Evolutionary conservation across 768 basidiomycete species (phyloP), one percentile per base, ranked within the genome.

Genomic region (Piloderma croceum): DNA sequence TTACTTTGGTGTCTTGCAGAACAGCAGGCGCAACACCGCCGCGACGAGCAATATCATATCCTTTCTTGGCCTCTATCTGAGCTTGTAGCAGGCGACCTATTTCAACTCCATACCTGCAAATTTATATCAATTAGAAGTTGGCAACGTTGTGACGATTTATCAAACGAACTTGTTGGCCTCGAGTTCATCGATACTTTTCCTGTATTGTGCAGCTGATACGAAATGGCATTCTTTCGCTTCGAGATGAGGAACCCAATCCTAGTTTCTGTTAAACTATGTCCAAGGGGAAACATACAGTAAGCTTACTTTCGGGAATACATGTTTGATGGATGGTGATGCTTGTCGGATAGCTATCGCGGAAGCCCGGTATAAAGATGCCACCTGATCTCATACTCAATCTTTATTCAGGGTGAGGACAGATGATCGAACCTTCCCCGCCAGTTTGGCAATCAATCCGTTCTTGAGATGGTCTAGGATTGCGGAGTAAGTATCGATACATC

Each of bases 141-240:
- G 36, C 17, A 37, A 29, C 7, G 6, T 17, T 6, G 20, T 29
- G 18, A 27, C 34, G 29, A 31, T 25, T 33, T 23, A 43, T 23
- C 29, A 24, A 32, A 50, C 71, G 45, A 43, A 85, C 83, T 74
- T 76, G 68, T 75, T 81, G 23, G 74, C 73, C 58, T 83, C 90
- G 17, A 87, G 73, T 52, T 97, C 93, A 33, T 94, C 93, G 39
- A 89, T 70, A 56, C 87, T 85, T 61, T 91, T 84, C 33, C 94
- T 73, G 53, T 83, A 90, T 53, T 90, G 87, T 4, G 94, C 78
- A 4, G 90, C 94, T 3, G 91, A 90, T 33, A 73, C 70, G 54
- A 99, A 99, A 62, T 99, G 94, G 34, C 73, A 64, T 27, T 68
- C 62, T 59, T 99, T 99, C 15, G 85, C 76, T 51, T 87, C 81